Conservation (phyloP, 2,329 filamentous ascomycete genomes). For the Coccinonectria pachysandricola region DNA sequence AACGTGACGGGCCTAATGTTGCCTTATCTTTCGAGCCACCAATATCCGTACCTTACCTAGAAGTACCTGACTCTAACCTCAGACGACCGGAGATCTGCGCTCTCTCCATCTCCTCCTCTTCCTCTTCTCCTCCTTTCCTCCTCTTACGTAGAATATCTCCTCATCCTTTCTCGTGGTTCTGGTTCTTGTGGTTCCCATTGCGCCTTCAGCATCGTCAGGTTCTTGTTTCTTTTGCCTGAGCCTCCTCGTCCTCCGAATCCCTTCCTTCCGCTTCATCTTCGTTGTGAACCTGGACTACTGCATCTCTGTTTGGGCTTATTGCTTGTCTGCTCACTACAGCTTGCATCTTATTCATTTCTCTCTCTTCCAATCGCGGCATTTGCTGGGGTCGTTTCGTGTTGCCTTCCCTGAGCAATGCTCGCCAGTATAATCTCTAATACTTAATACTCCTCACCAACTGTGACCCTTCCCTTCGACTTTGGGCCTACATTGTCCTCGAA, state of each 20-base stretch:
- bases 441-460: constrained; percentile 16
- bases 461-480: constrained; percentile 4
- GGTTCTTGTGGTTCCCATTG: no score
- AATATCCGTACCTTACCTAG: no score
- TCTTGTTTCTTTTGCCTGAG: constrained; percentile 8
- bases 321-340: constrained; percentile 7
- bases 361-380: constrained; percentile 11
- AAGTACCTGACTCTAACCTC: no score
- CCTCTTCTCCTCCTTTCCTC: no score
- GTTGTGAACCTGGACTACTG: constrained; percentile 1
- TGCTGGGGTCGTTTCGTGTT: constrained; percentile 12
- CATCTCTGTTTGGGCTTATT: constrained; percentile 6
- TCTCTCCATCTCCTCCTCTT: no score
- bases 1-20: no score
- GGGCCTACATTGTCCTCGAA: no score
- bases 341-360: constrained; percentile 8
- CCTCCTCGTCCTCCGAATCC: constrained; percentile 6
- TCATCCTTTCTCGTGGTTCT: no score
- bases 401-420: constrained; percentile 12
- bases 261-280: constrained; percentile 1
- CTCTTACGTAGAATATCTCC: no score
- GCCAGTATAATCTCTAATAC: constrained; percentile 21
- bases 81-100: no score
- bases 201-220: no score
- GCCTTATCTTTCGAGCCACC: no score